Evolutionary conservation across 2,329 filamentous ascomycete genomes (phyloP).

Genomic region (Dothistroma pini): DNA sequence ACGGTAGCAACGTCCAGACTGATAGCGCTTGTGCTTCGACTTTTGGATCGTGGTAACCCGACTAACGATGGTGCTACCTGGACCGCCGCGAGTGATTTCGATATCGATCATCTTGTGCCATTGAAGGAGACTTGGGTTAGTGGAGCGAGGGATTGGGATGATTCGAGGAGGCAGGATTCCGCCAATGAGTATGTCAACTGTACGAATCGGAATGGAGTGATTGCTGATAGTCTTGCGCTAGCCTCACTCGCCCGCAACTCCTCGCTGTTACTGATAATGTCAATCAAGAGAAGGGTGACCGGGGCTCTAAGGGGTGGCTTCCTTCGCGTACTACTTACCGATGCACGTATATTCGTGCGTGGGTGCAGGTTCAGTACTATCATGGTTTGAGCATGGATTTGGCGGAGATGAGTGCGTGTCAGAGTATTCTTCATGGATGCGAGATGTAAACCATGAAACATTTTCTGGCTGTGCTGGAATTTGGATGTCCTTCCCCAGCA

Average conservation of each 20-base stretch:
- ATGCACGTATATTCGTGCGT: slow-evolving; percentile 74
- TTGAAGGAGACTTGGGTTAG: slow-evolving; percentile 52
- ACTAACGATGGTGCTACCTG: slow-evolving; percentile 72
- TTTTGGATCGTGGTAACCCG: slow-evolving; percentile 65
- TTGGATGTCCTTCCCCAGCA: too few species aligned
- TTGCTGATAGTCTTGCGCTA: slow-evolving; percentile 42
- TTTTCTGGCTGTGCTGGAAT: background rate
- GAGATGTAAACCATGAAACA: slow-evolving; percentile 32
- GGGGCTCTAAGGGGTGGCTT: slow-evolving; percentile 72
- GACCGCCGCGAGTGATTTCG: slow-evolving; percentile 65
- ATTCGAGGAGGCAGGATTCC: slow-evolving; percentile 61
- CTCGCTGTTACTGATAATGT: slow-evolving; percentile 74
- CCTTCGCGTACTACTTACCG: slow-evolving; percentile 66
- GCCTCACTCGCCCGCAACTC: slow-evolving; percentile 70
- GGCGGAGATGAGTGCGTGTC: slow-evolving; percentile 57
- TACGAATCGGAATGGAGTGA: background rate
- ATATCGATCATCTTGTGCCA: slow-evolving; percentile 82
- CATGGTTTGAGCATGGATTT: slow-evolving; percentile 66
- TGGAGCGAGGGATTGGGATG: slow-evolving; percentile 70
- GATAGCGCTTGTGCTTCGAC: slow-evolving; percentile 59
- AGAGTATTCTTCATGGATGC: slow-evolving; percentile 59
- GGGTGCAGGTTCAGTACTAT: slow-evolving; percentile 73
- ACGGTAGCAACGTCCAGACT: slow-evolving; percentile 62
- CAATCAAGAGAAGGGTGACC: slow-evolving; percentile 71
- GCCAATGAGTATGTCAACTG: slow-evolving; percentile 49